Evolutionary conservation across 345 rosid genomes (phyloP).

Genomic region (Erodium maritimum): DNA sequence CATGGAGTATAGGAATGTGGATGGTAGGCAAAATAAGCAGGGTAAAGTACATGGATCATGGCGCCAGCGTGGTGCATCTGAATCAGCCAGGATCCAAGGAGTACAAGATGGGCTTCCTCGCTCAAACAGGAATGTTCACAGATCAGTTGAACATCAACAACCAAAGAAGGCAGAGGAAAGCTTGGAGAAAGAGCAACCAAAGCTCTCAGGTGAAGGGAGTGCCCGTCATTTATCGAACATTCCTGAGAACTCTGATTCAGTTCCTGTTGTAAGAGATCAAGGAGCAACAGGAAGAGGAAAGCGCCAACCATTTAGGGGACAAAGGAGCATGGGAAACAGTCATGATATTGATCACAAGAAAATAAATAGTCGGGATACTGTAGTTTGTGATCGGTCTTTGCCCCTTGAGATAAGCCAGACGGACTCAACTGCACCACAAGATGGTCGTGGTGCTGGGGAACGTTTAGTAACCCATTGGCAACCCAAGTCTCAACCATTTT

Average conservation of each 20-base stretch:
- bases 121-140: conserved; percentile 26
- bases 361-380: conserved; percentile 25
- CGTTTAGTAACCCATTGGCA: conserved; percentile 57
- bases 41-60: conserved; percentile 58
- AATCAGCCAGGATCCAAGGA: conserved; percentile 21
- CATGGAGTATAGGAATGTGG: conserved; percentile 37
- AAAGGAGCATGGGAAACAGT: conserved; percentile 34
- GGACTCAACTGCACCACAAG: conserved; percentile 40
- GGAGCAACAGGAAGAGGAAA: conserved; percentile 36
- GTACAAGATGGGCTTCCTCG: conserved; percentile 22
- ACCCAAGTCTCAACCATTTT: conserved; percentile 42
- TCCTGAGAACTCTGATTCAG: conserved; percentile 25
- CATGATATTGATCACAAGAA: conserved; percentile 42
- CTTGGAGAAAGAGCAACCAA: conserved; percentile 33
- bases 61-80: conserved; percentile 56
- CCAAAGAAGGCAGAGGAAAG: conserved; percentile 26
- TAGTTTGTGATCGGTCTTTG: conserved; percentile 22
- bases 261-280: conserved; percentile 41
- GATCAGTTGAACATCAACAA: conserved; percentile 29
- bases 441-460: conserved; percentile 43
- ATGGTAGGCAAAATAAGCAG: conserved; percentile 41
- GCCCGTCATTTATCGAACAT: conserved; percentile 46
- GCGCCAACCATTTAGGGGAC: conserved; percentile 41
- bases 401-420: conserved; percentile 32
- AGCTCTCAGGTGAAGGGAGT: conserved; percentile 33